phyloP scores from a whole-genome alignment of 2,329 filamentous ascomycete genomes.

The Leptodontidium sp. region DNA sequence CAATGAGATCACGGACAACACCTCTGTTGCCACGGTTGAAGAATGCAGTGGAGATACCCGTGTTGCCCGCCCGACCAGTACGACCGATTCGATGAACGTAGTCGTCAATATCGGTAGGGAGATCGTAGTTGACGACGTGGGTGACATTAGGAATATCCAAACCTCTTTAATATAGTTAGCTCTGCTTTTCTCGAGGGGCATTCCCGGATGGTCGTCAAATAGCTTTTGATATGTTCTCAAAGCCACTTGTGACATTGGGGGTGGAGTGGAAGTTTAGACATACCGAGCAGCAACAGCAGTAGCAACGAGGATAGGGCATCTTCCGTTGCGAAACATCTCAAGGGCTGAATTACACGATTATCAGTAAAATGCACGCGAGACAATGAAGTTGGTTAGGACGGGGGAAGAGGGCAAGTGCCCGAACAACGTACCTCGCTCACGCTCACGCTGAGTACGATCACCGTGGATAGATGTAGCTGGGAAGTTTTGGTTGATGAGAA shows the following conservation, averaged over 20 bases:
- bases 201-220: neutral
- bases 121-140: constrained; percentile 98
- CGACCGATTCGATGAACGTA: constrained; percentile 99
- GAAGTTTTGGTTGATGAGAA: constrained; percentile 98
- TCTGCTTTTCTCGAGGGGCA: no score
- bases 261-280: neutral
- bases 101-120: constrained; percentile 98
- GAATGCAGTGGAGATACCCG: constrained; percentile 96
- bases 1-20: constrained; percentile 93
- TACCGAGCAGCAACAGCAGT: constrained; percentile 86
- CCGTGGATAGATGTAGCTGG: constrained; percentile 98
- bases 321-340: constrained; percentile 95
- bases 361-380: no score
- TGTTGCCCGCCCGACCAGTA: constrained; percentile 99
- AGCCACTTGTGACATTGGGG: constrained; percentile 4
- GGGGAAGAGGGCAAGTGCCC: no score
- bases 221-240: constrained; percentile 23
- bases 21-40: constrained; percentile 99
- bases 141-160: constrained; percentile 85
- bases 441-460: constrained; percentile 97
- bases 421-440: constrained; percentile 69
- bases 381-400: no score
- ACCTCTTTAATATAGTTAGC: constrained; percentile 28
- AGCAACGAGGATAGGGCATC: constrained; percentile 95
- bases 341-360: constrained; percentile 60